Conservation (phyloP, 2,329 filamentous ascomycete genomes). For the Microcyclosporella mali region DNA sequence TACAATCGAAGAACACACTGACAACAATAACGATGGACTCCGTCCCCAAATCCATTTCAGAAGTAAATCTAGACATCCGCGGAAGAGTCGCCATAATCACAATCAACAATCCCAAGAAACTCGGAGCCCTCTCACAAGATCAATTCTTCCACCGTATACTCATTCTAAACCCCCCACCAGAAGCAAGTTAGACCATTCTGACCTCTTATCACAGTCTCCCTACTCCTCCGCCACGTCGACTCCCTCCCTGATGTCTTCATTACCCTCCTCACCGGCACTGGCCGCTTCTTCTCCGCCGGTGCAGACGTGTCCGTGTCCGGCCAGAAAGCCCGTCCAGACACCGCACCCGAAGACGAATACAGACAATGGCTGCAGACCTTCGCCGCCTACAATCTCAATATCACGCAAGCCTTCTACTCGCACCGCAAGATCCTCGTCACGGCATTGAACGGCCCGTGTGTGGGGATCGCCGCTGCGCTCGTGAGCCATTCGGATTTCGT, state of each 20-base stretch:
- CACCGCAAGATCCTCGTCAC: constrained; percentile 91
- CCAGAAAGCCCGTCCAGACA: constrained; percentile 30
- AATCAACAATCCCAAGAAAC: constrained; percentile 76
- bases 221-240: constrained; percentile 70
- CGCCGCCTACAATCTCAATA: constrained; percentile 76
- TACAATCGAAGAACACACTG: neutral
- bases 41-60: constrained; percentile 13
- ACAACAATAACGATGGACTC: constrained; percentile 19
- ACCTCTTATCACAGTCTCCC: no score
- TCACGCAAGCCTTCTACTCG: constrained; percentile 82
- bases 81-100: constrained; percentile 76
- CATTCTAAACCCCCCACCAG: no score
- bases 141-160: constrained; percentile 51
- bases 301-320: constrained; percentile 63
- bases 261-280: constrained; percentile 77
- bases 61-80: constrained; percentile 49
- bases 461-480: constrained; percentile 82
- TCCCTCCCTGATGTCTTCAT: constrained; percentile 72
- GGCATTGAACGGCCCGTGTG: constrained; percentile 83
- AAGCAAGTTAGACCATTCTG: no score
- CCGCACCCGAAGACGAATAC: constrained; percentile 36
- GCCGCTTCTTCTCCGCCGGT: constrained; percentile 79
- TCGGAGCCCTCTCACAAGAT: constrained; percentile 69
- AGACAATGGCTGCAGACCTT: constrained; percentile 64
- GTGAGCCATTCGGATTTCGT: constrained; percentile 84